These are phyloP conservation scores for Microthyrium microscopicum DNA, from an alignment of 2,329 filamentous ascomycete genomes.

Conservation along the genomic window DNA sequence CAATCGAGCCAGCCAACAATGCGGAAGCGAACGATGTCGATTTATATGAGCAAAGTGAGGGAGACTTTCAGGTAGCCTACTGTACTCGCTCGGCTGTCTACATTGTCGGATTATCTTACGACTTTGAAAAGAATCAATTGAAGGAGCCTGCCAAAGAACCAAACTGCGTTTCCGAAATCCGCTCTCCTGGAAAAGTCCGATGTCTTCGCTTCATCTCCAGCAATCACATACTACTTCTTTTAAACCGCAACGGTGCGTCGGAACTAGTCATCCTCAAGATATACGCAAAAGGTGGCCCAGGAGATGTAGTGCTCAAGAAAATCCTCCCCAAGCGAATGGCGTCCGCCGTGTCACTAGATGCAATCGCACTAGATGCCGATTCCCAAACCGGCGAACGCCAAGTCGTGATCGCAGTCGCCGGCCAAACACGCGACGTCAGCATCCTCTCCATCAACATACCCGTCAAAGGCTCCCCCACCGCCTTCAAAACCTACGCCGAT, in stretches of 20 bases:
- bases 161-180: conserved; percentile 21
- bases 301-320: conserved; percentile 32
- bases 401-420: conserved; percentile 64
- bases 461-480: conserved; percentile 24
- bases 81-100: conserved; percentile 63
- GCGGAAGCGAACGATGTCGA: conserved; percentile 55
- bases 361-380: conserved; percentile 47
- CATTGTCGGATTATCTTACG: conserved; percentile 41
- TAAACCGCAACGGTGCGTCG: conserved; percentile 37
- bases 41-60: conserved; percentile 43
- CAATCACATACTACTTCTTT: conserved; percentile 35
- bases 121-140: conserved; percentile 25
- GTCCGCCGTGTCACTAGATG: conserved; percentile 62
- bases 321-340: conserved; percentile 52
- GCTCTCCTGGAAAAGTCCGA: conserved; percentile 32
- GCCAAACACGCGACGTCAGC: conserved; percentile 61
- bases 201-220: conserved; percentile 39
- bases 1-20: conserved; percentile 32
- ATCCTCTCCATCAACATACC: conserved; percentile 43
- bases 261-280: conserved; percentile 42
- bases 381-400: conserved; percentile 48
- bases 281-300: conserved; percentile 39
- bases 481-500: conserved; percentile 33
- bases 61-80: conserved; percentile 57
- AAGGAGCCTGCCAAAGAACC: conserved; percentile 24